phyloP scores from a whole-genome alignment of 1,284 basidiomycete species.

The Golubevia pallescens region DNA sequence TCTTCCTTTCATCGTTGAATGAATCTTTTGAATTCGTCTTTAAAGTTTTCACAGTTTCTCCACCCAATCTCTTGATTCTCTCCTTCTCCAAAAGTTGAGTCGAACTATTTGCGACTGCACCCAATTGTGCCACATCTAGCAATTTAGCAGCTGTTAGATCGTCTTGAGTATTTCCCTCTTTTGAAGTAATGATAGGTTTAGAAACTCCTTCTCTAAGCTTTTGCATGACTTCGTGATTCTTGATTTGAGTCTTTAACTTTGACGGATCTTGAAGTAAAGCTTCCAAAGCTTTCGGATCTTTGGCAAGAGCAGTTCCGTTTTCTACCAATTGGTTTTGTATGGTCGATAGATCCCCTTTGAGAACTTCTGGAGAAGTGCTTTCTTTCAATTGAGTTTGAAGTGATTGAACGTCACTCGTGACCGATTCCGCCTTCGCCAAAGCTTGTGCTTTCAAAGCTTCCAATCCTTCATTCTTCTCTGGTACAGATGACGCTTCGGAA shows the following conservation, averaged over 20 bases:
- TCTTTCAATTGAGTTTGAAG: slow-evolving; percentile 5
- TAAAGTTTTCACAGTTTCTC: slow-evolving; percentile 1
- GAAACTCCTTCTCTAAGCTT: neutral
- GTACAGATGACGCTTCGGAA: neutral
- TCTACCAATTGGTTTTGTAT: neutral
- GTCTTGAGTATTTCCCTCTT: neutral
- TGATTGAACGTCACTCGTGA: neutral
- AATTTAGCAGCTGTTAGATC: slow-evolving; percentile 10
- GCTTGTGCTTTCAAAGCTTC: slow-evolving; percentile 5
- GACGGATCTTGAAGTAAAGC: slow-evolving; percentile 5
- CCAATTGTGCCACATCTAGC: slow-evolving; percentile 16
- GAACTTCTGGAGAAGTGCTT: slow-evolving; percentile 11
- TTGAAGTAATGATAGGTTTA: neutral
- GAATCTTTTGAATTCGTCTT: slow-evolving; percentile 5
- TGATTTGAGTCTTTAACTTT: slow-evolving; percentile 1
- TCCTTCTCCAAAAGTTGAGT: slow-evolving; percentile 2
- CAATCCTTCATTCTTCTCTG: neutral
- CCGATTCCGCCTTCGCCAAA: neutral
- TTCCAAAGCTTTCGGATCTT: neutral
- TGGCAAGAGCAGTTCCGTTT: neutral
- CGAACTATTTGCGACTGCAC: slow-evolving; percentile 9
- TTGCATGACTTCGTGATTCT: neutral
- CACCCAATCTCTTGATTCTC: neutral
- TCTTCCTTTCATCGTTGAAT: slow-evolving; percentile 9
- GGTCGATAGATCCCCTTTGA: neutral